Base-by-base conservation (phyloP, 2,329 filamentous ascomycete species). In the Botrytis elliptica region DNA sequence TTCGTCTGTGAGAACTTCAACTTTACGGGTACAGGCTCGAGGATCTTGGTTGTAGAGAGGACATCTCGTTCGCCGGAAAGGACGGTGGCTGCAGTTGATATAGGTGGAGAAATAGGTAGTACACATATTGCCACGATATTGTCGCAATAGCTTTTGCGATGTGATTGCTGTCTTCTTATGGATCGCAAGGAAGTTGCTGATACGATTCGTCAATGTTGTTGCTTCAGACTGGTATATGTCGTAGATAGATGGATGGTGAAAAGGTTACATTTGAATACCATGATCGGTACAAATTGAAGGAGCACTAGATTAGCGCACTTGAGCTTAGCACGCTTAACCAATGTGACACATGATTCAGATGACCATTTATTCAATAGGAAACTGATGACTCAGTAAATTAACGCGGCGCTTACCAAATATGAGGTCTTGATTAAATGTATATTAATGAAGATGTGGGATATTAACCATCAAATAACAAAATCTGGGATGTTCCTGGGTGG, bases 51-150 rank as follows among this genome's bases (percentile, higher is more conserved):
- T 36, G 36, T 65, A 72, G 7, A 55, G 38, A 14, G 63, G 25
- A 25, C 71, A 72, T 46, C 42, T 62, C 25, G 29, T 72, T 29
- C 36, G 63, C 4, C 29, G 29, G 40, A 44, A 49, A 29, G 63
- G 40, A 40, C 52, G 63, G 46, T 72, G 71, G 12, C 57, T 29
- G 65, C 71, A 72, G 63, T 72, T 72, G 29, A 25, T 12, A 25
- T 69, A 72, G 22, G 49, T 72, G 16, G 40, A 72, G 40, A 68
- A 49, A 33, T 68, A 62, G 25, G 64, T 72, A 55, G 52, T 72
- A 22, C 71, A 72, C 71, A 72, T 72, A 29, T 49, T 14, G 33
- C 9, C 42, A 33, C 18, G 22, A 1, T 25, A 2, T 49, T 12
- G 12, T 33, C 42, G 20, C 18, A 22, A 4, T 3, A 14, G 68